A percentile compares a stretch with the other conserved stretches of the same genome.
These are phyloP conservation scores for Tausonia pullulans DNA, from an alignment of 1,284 basidiomycete genomes.

Conservation along the genomic window DNA sequence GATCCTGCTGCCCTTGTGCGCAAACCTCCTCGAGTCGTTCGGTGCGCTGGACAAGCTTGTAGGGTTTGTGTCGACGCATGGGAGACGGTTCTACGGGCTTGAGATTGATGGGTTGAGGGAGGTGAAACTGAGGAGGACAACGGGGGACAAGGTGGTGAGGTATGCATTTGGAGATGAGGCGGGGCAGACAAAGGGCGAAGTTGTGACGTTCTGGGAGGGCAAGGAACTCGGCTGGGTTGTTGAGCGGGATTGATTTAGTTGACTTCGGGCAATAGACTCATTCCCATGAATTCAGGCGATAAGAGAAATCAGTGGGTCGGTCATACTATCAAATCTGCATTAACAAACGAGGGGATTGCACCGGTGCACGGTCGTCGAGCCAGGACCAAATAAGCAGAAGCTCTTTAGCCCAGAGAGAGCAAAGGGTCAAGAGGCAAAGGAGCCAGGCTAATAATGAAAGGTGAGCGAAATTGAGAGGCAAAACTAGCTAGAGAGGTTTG, in stretches of 20 bases:
- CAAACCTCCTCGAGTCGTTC: slow-evolving; percentile 67
- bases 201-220: slow-evolving; percentile 89
- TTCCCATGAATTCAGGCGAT: no score
- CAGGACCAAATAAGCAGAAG: no score
- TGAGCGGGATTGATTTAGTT: slow-evolving; percentile 1
- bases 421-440: no score
- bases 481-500: no score
- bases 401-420: no score
- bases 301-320: no score
- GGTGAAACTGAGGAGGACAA: slow-evolving; percentile 34
- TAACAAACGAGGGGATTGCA: no score
- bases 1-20: slow-evolving; percentile 75
- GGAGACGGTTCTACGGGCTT: slow-evolving; percentile 65
- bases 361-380: no score
- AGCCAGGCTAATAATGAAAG: no score
- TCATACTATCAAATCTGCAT: no score
- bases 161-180: slow-evolving; percentile 41
- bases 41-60: slow-evolving; percentile 68
- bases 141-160: slow-evolving; percentile 40
- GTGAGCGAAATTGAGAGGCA: no score
- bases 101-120: slow-evolving; percentile 31
- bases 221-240: slow-evolving; percentile 70
- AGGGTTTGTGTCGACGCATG: slow-evolving; percentile 63
- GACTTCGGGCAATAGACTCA: no score
- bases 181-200: slow-evolving; percentile 33